These are phyloP conservation scores for Rhodotorula babjevae DNA, from an alignment of 768 basidiomycete genomes.

Conservation along the genomic window DNA sequence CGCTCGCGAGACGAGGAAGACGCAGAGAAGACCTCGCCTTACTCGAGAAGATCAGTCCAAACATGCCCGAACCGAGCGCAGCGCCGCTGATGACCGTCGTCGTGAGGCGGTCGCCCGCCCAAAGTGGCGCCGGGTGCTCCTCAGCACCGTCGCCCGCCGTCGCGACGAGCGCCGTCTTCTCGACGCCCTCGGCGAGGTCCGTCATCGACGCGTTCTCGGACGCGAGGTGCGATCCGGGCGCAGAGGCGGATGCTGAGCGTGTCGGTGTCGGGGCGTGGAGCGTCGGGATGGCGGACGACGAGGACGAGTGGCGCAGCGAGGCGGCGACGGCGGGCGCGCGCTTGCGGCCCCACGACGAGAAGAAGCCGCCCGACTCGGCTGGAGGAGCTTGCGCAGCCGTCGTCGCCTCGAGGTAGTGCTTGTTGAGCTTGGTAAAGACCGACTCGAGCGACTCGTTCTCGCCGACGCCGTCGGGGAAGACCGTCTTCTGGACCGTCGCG, in stretches of 20 bases:
- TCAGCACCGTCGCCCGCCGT: not conserved
- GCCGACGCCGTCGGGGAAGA: slow-evolving; percentile 26
- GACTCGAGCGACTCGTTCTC: slow-evolving; percentile 26
- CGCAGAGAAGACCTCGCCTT: not conserved
- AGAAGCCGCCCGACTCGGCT: not conserved
- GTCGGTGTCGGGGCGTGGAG: no score
- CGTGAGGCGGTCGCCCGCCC: slow-evolving; percentile 28
- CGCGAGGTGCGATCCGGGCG: not conserved
- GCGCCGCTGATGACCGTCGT: slow-evolving; percentile 17
- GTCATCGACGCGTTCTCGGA: not conserved
- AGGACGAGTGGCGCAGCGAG: slow-evolving; percentile 9
- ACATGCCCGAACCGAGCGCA: slow-evolving; percentile 19
- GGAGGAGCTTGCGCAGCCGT: not conserved
- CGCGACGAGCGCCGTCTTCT: not conserved
- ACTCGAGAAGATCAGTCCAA: slow-evolving; percentile 26
- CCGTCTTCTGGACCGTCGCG: slow-evolving; percentile 5
- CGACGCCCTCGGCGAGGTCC: slow-evolving; percentile 2
- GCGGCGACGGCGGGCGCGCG: not conserved
- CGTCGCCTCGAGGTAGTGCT: slow-evolving; percentile 21
- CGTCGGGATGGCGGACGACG: slow-evolving; percentile 7
- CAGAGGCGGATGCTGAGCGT: not conserved
- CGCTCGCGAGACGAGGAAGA: no score
- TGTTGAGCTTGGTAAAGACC: slow-evolving; percentile 32
- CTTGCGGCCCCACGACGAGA: slow-evolving; percentile 23
- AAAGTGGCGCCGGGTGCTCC: slow-evolving; percentile 13